These are phyloP conservation scores for Andrographis paniculata DNA, from an alignment of 305 asterid species.

Conservation along the genomic window DNA sequence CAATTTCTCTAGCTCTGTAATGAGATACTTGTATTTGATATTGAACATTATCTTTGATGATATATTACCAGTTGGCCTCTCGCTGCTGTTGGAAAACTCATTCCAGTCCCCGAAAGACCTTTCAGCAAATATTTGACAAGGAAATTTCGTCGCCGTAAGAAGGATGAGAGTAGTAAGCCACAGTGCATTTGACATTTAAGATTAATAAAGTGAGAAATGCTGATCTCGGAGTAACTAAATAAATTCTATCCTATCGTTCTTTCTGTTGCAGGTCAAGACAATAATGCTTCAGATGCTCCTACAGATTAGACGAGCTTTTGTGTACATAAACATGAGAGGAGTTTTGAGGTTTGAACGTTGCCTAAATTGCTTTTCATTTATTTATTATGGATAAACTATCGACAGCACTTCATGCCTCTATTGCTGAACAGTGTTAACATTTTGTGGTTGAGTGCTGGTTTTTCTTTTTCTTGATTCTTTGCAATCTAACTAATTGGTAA, in stretches of 20 bases:
- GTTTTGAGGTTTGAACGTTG: too few species aligned
- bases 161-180: conserved; percentile 5
- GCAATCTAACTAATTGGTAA: too few species aligned
- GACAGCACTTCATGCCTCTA: too few species aligned
- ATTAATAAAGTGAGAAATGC: background rate
- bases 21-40: conserved; percentile 4
- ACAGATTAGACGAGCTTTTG: conserved; percentile 13
- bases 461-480: too few species aligned
- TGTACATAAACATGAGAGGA: too few species aligned
- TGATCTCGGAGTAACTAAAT: background rate
- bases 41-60: conserved; percentile 2
- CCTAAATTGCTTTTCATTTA: too few species aligned
- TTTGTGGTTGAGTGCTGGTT: conserved; percentile 17
- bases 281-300: conserved; percentile 15
- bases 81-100: conserved; percentile 64
- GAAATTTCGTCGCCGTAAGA: conserved; percentile 19
- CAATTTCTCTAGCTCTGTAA: background rate
- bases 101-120: conserved; percentile 73
- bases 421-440: background rate
- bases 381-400: too few species aligned
- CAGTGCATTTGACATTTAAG: background rate
- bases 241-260: background rate
- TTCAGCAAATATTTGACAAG: conserved; percentile 32
- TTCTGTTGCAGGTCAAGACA: conserved; percentile 19
- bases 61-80: conserved; percentile 74